These are phyloP conservation scores for Aquanectria penicillioides DNA, from an alignment of 2,329 filamentous ascomycete genomes.

Conservation along the genomic window DNA sequence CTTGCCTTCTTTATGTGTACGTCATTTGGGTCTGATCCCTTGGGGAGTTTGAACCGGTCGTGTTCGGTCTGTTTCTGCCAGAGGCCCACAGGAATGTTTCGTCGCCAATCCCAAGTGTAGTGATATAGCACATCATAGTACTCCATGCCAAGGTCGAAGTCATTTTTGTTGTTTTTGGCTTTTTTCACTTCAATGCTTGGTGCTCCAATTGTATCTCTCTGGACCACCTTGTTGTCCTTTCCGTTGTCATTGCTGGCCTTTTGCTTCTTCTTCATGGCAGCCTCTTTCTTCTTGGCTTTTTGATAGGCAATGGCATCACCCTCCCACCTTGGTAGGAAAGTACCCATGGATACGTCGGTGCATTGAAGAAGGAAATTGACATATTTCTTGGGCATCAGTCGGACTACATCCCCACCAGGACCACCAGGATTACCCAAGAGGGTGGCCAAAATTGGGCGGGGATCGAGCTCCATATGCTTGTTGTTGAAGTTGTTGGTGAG, in stretches of 20 bases:
- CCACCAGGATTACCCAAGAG: conserved; percentile 3
- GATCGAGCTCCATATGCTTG: background rate
- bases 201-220: too few species aligned
- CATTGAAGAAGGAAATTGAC: conserved; percentile 9
- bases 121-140: background rate
- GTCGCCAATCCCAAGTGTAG: background rate
- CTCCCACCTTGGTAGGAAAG: background rate
- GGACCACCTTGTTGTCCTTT: background rate
- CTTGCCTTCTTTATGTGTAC: background rate
- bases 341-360: background rate
- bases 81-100: background rate
- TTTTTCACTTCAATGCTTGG: background rate
- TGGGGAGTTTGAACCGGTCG: background rate
- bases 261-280: background rate
- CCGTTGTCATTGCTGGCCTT: background rate
- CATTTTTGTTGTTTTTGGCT: background rate
- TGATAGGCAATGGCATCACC: background rate
- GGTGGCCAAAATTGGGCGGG: conserved; percentile 2
- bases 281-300: background rate
- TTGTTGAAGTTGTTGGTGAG: background rate
- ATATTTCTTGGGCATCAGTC: background rate
- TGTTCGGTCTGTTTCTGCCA: background rate
- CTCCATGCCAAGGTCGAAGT: background rate
- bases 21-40: background rate
- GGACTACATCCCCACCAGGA: background rate